Percentiles rank a stretch among this genome's conserved stretches.
Evolutionary conservation across 2,329 filamentous ascomycete species (phyloP).

Genomic region (Remersonia thermophila): DNA sequence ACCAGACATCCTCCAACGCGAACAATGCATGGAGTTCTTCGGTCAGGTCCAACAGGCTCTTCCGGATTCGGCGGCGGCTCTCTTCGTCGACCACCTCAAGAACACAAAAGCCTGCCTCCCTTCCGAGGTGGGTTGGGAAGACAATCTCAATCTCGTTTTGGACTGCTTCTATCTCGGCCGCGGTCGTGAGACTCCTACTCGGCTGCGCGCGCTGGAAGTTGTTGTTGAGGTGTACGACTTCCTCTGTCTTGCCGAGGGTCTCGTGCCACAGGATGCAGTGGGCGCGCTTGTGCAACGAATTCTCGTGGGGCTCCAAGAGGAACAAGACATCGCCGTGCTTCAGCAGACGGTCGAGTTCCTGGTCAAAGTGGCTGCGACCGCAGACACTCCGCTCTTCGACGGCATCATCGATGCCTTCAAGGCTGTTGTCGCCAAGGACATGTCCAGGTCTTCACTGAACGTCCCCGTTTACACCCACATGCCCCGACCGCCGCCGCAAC

Average conservation of each 20-base stretch:
- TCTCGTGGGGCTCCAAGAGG: conserved; percentile 47
- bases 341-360: conserved; percentile 53
- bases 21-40: conserved; percentile 56
- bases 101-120: conserved; percentile 61
- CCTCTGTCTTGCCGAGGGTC: conserved; percentile 44
- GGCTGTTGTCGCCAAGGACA: conserved; percentile 37
- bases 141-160: conserved; percentile 48
- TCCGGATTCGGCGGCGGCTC: conserved; percentile 49
- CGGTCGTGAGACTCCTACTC: conserved; percentile 46
- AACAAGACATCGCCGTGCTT: conserved; percentile 53
- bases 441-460: conserved; percentile 30
- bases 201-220: conserved; percentile 48
- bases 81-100: conserved; percentile 55
- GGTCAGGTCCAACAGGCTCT: conserved; percentile 47
- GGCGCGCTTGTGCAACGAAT: conserved; percentile 48
- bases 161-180: conserved; percentile 52
- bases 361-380: conserved; percentile 49
- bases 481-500: conserved; percentile 14
- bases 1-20: conserved; percentile 48
- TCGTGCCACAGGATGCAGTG: conserved; percentile 45
- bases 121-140: conserved; percentile 55
- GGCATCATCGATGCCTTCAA: conserved; percentile 42
- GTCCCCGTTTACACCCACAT: conserved; percentile 16
- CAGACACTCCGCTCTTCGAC: conserved; percentile 46
- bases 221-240: conserved; percentile 49